Base-by-base conservation (phyloP, 2,329 filamentous ascomycete genomes). In the Blastomyces parvus region DNA sequence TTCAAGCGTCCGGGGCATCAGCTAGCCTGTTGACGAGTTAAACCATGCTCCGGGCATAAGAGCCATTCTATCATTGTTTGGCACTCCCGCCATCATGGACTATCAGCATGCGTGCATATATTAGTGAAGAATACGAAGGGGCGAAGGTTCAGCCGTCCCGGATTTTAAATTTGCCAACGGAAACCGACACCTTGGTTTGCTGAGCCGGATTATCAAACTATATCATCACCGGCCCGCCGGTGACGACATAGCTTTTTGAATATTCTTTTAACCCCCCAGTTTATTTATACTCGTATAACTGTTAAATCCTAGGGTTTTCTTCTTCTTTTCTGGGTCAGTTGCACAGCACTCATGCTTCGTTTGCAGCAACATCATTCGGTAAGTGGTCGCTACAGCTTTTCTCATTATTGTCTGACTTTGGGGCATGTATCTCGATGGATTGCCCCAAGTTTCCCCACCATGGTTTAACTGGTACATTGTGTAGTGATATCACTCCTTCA, bases 181-280 rank as follows among this genome's bases (percentile, higher is more conserved):
- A 61, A 14, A 30, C 59, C 44, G 19, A 30, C 27, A 6, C 46
- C 44, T 61, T 61, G 59, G 59, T 19, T 53, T 50, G 46, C 14
- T 52, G 19, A 60, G 30, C 44, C 44, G 33, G 44, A 61, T 53
- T 42, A 27, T 61, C 25, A 14, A 30, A 33, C 42, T 22, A 38
- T 38, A 40, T 46, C 46, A 44, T 46, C 40, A 59, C 30, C 42
- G 17, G 19, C 40, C 42, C 42, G 42, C 33, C 30, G 7, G 59
- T 61, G 59, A 61, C 46, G 59, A 61, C 59, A 61, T 61, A 53
- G 27, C 46, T 53, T 36, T 36, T 9, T 8, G 33, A 30, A 30
- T 9, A 59, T 46, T 58, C 36, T 40, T 57, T 42, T 40, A 58
- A n/a, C n/a, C 36, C 36, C 3, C 36, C 36, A 42, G 22, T 8